These are phyloP conservation scores for Phyllosticta citrichinensis DNA, from an alignment of 2,329 filamentous ascomycete species.

Conservation along the genomic window DNA sequence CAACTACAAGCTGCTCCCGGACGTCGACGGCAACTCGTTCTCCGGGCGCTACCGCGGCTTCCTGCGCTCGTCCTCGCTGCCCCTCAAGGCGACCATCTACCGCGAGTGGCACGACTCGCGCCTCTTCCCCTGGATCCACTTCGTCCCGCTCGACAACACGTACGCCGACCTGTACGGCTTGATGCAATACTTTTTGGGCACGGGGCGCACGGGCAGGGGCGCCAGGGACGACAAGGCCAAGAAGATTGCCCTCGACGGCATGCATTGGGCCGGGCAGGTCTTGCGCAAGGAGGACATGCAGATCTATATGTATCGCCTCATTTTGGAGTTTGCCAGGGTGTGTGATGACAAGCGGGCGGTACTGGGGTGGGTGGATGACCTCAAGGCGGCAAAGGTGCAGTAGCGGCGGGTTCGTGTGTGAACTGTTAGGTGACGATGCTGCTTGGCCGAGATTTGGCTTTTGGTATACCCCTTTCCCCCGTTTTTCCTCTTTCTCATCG, in stretches of 20 bases:
- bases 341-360: slow-evolving; percentile 29
- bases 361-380: background rate
- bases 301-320: slow-evolving; percentile 55
- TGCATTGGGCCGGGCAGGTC: slow-evolving; percentile 58
- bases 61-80: slow-evolving; percentile 55
- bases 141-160: slow-evolving; percentile 65
- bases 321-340: slow-evolving; percentile 35
- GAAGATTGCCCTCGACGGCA: slow-evolving; percentile 55
- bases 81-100: slow-evolving; percentile 60
- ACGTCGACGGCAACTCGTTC: slow-evolving; percentile 60
- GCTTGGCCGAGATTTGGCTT: too few species aligned
- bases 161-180: slow-evolving; percentile 65
- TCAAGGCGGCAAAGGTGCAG: background rate
- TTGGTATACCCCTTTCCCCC: too few species aligned
- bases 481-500: too few species aligned
- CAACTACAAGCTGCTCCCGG: slow-evolving; percentile 64
- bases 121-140: slow-evolving; percentile 67
- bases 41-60: slow-evolving; percentile 56
- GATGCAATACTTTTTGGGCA: slow-evolving; percentile 54
- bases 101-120: slow-evolving; percentile 71
- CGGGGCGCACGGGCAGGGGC: background rate
- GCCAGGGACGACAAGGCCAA: slow-evolving; percentile 45
- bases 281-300: slow-evolving; percentile 64
- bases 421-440: too few species aligned
- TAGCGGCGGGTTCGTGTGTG: background rate